A percentile compares a stretch with the other conserved stretches of the same genome.
phyloP scores from a whole-genome alignment of 139 green algal species.

The Tetraselmis chui region DNA sequence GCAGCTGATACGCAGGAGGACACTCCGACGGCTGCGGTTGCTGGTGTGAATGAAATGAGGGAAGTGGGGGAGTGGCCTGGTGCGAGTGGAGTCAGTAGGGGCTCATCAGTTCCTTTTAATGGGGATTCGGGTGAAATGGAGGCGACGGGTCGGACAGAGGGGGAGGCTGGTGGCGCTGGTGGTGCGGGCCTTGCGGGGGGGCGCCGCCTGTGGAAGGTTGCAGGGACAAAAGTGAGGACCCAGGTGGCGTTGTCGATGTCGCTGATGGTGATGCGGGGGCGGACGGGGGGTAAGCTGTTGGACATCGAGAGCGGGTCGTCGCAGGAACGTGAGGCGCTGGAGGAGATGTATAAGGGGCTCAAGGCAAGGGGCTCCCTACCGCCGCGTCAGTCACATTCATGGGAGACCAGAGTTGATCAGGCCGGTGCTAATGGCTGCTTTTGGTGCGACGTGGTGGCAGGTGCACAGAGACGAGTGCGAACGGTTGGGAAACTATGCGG shows the following conservation, averaged over 20 bases:
- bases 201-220: neutral
- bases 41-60: too few species aligned
- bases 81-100: too few species aligned
- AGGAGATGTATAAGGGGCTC: neutral
- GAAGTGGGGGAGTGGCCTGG: too few species aligned
- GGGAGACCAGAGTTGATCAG: neutral
- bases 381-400: neutral
- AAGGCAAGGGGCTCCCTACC: neutral
- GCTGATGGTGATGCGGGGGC: neutral
- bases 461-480: neutral
- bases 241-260: neutral
- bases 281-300: neutral
- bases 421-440: neutral
- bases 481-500: neutral
- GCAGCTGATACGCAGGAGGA: too few species aligned
- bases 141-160: too few species aligned
- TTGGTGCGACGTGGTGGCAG: neutral
- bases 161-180: too few species aligned
- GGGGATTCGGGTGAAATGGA: too few species aligned
- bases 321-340: neutral
- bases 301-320: neutral
- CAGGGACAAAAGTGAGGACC: neutral
- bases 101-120: too few species aligned
- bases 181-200: too few species aligned
- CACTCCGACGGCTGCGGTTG: too few species aligned